These are phyloP conservation scores for Dryas octopetala DNA, from an alignment of 306 rosid genomes.

Conservation along the genomic window DNA sequence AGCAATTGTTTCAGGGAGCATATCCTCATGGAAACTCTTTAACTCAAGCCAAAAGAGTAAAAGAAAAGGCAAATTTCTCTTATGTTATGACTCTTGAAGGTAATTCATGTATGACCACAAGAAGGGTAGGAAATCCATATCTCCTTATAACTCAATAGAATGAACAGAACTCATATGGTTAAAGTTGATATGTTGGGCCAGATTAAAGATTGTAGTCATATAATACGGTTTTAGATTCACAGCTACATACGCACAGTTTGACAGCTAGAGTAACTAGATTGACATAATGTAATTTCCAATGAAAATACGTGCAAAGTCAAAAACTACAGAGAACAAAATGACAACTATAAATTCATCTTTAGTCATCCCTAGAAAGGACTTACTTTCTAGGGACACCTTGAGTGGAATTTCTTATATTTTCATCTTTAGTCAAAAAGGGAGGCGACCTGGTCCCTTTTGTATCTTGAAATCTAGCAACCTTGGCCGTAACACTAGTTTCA, in stretches of 20 bases:
- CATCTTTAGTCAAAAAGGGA: conserved; percentile 39
- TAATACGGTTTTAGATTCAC: background rate
- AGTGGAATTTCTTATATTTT: conserved; percentile 32
- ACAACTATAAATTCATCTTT: background rate
- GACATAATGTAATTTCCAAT: background rate
- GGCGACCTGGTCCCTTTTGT: conserved; percentile 42
- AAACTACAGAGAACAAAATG: background rate
- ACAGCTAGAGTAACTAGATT: background rate
- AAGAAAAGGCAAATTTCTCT: background rate
- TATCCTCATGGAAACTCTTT: background rate
- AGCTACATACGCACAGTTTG: background rate
- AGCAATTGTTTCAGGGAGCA: background rate
- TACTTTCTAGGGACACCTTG: conserved; percentile 44
- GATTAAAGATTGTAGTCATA: background rate
- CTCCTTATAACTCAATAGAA: background rate
- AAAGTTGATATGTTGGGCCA: background rate
- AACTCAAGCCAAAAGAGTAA: background rate
- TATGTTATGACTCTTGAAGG: background rate
- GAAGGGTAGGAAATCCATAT: background rate
- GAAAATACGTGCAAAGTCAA: background rate
- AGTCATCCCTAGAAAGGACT: background rate
- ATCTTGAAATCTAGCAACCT: conserved; percentile 46
- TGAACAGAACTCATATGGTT: background rate
- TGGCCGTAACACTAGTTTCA: conserved; percentile 37
- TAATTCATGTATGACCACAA: background rate